Evolutionary conservation across 1,139 yeast genomes (phyloP), one percentile per base, ranked within the genome.

Genomic region (Suhomyces atakaporum): DNA sequence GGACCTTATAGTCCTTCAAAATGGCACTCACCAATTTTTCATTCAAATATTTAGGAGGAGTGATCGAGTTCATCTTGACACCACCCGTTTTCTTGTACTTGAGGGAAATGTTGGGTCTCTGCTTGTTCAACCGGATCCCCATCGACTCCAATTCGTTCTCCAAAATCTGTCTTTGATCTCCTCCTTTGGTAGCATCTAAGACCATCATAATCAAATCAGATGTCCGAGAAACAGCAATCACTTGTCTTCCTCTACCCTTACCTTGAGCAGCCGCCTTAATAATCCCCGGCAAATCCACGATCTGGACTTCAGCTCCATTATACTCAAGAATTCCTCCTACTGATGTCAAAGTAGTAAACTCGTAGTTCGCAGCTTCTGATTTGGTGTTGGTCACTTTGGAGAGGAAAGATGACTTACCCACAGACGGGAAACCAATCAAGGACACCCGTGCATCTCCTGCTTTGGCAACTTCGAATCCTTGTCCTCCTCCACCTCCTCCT

Each of bases 201-300:
- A 92, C 92, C 95, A 92, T 92, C 56, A 92, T 67, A 45, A 92
- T 83, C 56, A 92, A 69, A 57, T 92, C 97, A 0, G 97, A 89
- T 0, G 98, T 92, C 61, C 94, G 82, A 0, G 97, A 96, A 1
- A 96, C 94, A 1, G 97, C 86, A 49, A 92, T 90, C 29, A 92
- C 98, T 59, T 92, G 97, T 51, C 96, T 75, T 43, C 98, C 98
- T 62, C 98, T 79, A 53, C 98, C 98, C 60, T 90, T 89, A 54
- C 98, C 98, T 57, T 87, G 96, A 19, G 95, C 75, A 10, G 98
- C 98, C 27, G 97, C 97, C 58, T 87, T 88, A 43, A 92, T 92
- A 52, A 92, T 92, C 60, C 98, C 98, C 0, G 98, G 98, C 43
- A 92, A 69, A 75, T 92, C 98, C 12, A 92, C 90, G 50, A 92